A percentile compares a stretch with the other conserved stretches of the same genome.
Evolutionary conservation across 164 flowering plant species (phyloP).

Genomic region (Cinnamomum micranthum): DNA sequence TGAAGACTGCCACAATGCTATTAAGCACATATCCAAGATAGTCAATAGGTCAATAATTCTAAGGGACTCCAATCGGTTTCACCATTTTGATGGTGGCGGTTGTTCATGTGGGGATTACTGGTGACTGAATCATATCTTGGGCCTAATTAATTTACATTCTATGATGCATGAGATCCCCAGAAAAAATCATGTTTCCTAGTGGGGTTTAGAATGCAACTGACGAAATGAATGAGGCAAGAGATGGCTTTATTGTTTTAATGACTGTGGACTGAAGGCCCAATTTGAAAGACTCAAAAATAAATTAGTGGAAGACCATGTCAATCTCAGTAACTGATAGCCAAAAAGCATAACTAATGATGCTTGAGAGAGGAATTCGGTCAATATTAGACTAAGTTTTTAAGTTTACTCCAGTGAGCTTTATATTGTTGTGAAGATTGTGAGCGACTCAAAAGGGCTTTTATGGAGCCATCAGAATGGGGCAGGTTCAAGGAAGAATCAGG

Average conservation of each 20-base stretch:
- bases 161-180: not conserved
- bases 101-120: slow-evolving; percentile 97
- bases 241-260: not conserved
- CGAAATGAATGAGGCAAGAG: no score
- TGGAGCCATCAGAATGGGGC: not conserved
- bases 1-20: slow-evolving; percentile 82
- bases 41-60: slow-evolving; percentile 60
- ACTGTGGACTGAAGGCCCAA: no score
- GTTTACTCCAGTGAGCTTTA: not conserved
- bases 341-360: not conserved
- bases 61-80: slow-evolving; percentile 83
- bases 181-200: not conserved
- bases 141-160: not conserved
- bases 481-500: not conserved
- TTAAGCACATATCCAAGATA: slow-evolving; percentile 70
- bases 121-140: slow-evolving; percentile 31
- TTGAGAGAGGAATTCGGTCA: no score
- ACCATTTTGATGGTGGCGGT: slow-evolving; percentile 66
- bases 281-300: not conserved
- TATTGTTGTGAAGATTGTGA: not conserved
- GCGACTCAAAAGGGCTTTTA: not conserved
- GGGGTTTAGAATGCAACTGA: not conserved
- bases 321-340: not conserved
- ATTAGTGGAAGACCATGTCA: not conserved
- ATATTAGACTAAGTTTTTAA: no score